Percentiles rank a stretch among this genome's conserved stretches.
These are phyloP conservation scores for Pseudogymnoascus sp. DNA, from an alignment of 2,329 filamentous ascomycete genomes.

Conservation along the genomic window DNA sequence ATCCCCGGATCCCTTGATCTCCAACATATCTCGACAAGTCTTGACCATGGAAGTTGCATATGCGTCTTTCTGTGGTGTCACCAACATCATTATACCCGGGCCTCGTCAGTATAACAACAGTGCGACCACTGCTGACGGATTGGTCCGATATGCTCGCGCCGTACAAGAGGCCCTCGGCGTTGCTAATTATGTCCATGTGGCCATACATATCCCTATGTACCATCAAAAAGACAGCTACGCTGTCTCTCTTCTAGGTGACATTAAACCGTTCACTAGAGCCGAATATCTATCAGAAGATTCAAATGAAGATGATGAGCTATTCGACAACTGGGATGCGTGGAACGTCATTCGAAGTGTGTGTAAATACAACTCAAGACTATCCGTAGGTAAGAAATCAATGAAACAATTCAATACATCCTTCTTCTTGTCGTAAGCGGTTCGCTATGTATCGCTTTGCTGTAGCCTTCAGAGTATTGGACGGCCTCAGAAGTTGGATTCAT, in stretches of 20 bases:
- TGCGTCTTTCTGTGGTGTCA: conserved; percentile 87
- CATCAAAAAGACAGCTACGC: conserved; percentile 51
- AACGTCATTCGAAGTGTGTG: conserved; percentile 77
- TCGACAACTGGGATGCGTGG: conserved; percentile 89
- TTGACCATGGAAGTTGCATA: conserved; percentile 88
- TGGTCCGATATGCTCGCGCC: conserved; percentile 72
- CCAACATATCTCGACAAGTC: conserved; percentile 81
- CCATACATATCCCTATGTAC: conserved; percentile 79
- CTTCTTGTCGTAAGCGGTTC: not conserved
- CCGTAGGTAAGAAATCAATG: conserved; percentile 62
- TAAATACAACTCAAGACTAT: conserved; percentile 74
- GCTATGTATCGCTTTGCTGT: not conserved
- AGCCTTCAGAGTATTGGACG: not conserved
- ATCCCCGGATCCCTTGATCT: conserved; percentile 73
- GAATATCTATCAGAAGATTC: conserved; percentile 23
- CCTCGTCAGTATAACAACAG: conserved; percentile 58
- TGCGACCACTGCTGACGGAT: conserved; percentile 41
- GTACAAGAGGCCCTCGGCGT: conserved; percentile 72
- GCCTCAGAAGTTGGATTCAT: not conserved
- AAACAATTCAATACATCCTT: conserved; percentile 18
- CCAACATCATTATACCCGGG: conserved; percentile 73
- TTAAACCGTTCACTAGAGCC: conserved; percentile 25
- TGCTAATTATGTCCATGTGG: conserved; percentile 68
- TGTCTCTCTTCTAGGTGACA: conserved; percentile 30
- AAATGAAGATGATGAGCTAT: conserved; percentile 45